phyloP scores from a whole-genome alignment of 768 basidiomycete species.

The Amanita rimosa region DNA sequence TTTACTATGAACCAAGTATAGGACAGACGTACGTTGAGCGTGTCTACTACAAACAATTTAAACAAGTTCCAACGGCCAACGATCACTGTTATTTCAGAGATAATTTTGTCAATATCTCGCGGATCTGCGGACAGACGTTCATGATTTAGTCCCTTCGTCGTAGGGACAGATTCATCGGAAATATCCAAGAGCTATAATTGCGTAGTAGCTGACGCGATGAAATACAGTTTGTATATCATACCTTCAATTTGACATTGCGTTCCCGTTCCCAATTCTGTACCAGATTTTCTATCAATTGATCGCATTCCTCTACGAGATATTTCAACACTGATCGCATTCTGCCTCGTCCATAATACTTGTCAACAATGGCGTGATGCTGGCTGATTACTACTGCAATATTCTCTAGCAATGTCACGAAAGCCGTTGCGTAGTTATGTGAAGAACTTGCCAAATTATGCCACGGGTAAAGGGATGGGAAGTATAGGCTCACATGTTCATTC shows the following conservation, averaged over 20 bases:
- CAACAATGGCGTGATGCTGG: constrained; percentile 95
- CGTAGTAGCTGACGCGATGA: neutral
- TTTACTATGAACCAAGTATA: neutral
- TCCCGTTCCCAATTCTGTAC: constrained; percentile 90
- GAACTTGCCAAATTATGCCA: constrained; percentile 58
- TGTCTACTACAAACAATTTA: constrained; percentile 18
- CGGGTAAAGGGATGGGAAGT: neutral
- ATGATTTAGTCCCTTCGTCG: constrained; percentile 16
- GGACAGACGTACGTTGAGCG: neutral
- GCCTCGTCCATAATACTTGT: constrained; percentile 91
- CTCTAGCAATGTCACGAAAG: constrained; percentile 88
- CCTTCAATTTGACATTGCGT: constrained; percentile 72
- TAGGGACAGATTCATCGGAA: constrained; percentile 21
- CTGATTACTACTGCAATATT: constrained; percentile 93
- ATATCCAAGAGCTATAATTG: constrained; percentile 30
- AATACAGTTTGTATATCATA: constrained; percentile 16
- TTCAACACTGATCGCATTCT: constrained; percentile 77
- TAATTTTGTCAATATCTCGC: constrained; percentile 80
- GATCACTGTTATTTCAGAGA: constrained; percentile 87
- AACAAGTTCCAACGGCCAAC: constrained; percentile 88
- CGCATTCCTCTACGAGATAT: constrained; percentile 75
- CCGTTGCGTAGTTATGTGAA: constrained; percentile 82
- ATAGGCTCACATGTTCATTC: neutral
- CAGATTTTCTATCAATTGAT: constrained; percentile 66
- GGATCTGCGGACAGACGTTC: constrained; percentile 65